Percentiles rank a stretch among this genome's conserved stretches.
Conservation (phyloP, 257 asterid species). For the Gentiana straminea region DNA sequence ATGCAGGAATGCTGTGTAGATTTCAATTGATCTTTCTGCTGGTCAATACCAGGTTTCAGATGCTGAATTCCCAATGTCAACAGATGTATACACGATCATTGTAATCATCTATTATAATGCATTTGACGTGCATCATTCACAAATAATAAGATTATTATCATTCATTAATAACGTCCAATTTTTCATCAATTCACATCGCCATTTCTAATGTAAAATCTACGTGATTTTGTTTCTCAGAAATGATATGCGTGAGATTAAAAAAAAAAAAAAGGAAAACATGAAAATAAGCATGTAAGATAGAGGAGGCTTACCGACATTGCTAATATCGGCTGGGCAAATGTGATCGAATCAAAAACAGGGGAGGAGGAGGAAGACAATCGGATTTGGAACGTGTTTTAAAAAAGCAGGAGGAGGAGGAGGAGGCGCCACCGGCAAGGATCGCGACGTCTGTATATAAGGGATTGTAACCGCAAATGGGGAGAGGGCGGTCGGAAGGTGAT, state of each 20-base stretch:
- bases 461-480: slow-evolving; percentile 12
- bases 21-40: no score
- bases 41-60: no score
- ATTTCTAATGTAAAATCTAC: no score
- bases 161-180: no score
- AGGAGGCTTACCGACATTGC: slow-evolving; percentile 51
- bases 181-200: no score
- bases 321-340: slow-evolving; percentile 9
- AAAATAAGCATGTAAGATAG: no score
- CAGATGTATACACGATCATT: no score
- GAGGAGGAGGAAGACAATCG: slow-evolving; percentile 14
- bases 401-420: slow-evolving; percentile 11
- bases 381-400: slow-evolving; percentile 31
- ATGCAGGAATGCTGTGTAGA: no score
- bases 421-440: slow-evolving; percentile 4
- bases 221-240: not conserved
- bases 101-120: no score
- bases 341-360: slow-evolving; percentile 12
- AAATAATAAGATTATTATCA: no score
- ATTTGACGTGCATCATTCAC: no score
- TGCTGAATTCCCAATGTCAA: no score
- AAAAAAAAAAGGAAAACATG: not conserved
- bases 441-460: not conserved
- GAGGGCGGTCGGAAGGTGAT: not conserved
- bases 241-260: not conserved